These are phyloP conservation scores for Trichophyton mentagrophytes DNA, from an alignment of 2,329 filamentous ascomycete species.

Conservation along the genomic window DNA sequence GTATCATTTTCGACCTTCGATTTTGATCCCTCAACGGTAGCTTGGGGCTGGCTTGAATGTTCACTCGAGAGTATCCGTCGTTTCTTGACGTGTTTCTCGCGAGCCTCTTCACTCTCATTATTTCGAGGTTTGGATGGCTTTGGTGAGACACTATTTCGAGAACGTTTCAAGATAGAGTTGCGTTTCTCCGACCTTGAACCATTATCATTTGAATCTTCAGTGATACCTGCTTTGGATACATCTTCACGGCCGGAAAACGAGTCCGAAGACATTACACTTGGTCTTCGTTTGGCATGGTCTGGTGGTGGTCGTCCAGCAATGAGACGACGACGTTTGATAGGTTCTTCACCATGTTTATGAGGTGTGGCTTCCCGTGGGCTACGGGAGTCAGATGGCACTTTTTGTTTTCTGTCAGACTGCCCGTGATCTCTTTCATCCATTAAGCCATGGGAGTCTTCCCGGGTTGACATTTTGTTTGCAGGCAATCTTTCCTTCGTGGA, in stretches of 20 bases:
- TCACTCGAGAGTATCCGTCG: constrained; percentile 31
- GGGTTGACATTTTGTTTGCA: constrained; percentile 17
- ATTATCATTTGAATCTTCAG: constrained; percentile 19
- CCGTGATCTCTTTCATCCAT: neutral
- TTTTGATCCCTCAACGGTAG: constrained; percentile 16
- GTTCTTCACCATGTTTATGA: constrained; percentile 23
- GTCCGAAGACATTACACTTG: constrained; percentile 30
- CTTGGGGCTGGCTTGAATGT: constrained; percentile 18
- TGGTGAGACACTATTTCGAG: constrained; percentile 31
- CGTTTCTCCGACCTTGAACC: constrained; percentile 12
- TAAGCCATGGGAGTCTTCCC: constrained; percentile 20
- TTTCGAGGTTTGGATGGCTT: constrained; percentile 25
- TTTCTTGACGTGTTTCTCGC: constrained; percentile 31
- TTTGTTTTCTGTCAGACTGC: constrained; percentile 16
- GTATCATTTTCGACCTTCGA: neutral
- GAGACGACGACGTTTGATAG: constrained; percentile 27
- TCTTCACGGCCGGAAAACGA: constrained; percentile 30
- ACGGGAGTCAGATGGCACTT: constrained; percentile 15
- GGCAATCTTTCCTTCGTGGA: constrained; percentile 19
- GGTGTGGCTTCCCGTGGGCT: constrained; percentile 23
- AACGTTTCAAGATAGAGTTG: constrained; percentile 26
- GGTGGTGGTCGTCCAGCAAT: constrained; percentile 31
- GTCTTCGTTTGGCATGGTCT: constrained; percentile 20
- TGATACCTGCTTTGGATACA: constrained; percentile 19
- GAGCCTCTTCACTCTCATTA: constrained; percentile 19